These are phyloP conservation scores for Coemansia sp. DNA, from an alignment of 192 early-diverging fungal genomes.

Conservation along the genomic window DNA sequence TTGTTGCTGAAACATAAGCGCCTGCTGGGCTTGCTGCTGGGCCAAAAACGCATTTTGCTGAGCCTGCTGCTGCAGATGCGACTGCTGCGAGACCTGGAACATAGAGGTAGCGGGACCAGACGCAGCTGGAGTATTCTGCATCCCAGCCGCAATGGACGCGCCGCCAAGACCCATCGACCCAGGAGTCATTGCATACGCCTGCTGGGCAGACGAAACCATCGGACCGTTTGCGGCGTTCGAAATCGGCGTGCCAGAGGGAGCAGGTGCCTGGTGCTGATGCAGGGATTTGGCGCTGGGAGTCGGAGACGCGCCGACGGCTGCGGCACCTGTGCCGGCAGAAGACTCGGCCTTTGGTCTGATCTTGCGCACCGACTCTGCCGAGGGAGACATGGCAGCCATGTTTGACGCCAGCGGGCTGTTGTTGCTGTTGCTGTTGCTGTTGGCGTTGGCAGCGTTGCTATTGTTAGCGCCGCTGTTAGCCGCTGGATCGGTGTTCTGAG, in stretches of 20 bases:
- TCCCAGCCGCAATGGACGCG: neutral
- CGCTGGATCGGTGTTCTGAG: slow-evolving; percentile 9
- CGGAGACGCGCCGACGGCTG: slow-evolving; percentile 16
- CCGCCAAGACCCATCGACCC: neutral
- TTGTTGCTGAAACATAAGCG: slow-evolving; percentile 15
- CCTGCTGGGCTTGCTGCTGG: slow-evolving; percentile 19
- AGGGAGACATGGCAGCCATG: slow-evolving; percentile 14
- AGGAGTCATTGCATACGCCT: slow-evolving; percentile 10
- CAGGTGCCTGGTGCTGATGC: slow-evolving; percentile 12
- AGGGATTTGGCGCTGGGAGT: slow-evolving; percentile 44
- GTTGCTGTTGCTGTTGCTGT: neutral
- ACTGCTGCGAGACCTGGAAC: slow-evolving; percentile 22
- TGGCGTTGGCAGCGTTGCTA: no score
- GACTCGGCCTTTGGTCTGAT: slow-evolving; percentile 41
- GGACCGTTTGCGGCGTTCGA: neutral
- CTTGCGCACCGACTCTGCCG: slow-evolving; percentile 19
- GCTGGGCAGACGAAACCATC: slow-evolving; percentile 14
- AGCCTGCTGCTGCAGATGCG: slow-evolving; percentile 19
- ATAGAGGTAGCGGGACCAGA: slow-evolving; percentile 1
- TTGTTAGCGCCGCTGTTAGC: neutral
- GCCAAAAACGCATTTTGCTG: slow-evolving; percentile 9
- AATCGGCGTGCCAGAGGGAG: slow-evolving; percentile 11
- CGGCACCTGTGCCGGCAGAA: slow-evolving; percentile 2
- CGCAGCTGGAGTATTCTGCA: neutral
- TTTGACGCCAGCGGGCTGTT: neutral